A percentile compares a stretch with the other conserved stretches of the same genome.
Evolutionary conservation across 768 basidiomycete species (phyloP).

Genomic region (Lactarius sp.): DNA sequence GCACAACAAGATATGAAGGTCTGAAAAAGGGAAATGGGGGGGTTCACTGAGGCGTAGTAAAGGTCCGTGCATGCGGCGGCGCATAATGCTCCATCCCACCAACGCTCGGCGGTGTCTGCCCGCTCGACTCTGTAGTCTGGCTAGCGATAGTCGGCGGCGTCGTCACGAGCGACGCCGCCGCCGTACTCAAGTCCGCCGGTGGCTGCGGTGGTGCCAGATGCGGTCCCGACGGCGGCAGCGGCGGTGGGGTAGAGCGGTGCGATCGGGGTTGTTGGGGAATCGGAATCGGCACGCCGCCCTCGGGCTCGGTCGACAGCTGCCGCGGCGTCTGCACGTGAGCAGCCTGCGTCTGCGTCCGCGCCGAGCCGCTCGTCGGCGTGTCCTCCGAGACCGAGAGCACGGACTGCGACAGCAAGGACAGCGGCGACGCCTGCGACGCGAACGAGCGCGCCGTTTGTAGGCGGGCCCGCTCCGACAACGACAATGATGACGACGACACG

Average conservation of each 20-base stretch:
- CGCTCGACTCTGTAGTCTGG: constrained; percentile 50
- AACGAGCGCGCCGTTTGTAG: constrained; percentile 5
- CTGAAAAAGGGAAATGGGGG: neutral
- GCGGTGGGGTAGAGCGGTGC: neutral
- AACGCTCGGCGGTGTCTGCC: constrained; percentile 46
- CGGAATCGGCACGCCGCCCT: constrained; percentile 1
- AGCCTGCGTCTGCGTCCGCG: constrained; percentile 27
- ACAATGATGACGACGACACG: constrained; percentile 12
- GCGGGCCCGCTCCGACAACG: constrained; percentile 20
- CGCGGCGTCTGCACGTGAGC: constrained; percentile 24
- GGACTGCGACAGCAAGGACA: constrained; percentile 25
- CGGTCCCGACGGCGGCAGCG: neutral
- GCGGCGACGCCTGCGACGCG: constrained; percentile 23
- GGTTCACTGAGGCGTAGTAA: constrained; percentile 5
- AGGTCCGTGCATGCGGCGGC: constrained; percentile 7
- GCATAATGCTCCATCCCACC: constrained; percentile 37
- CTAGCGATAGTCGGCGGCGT: constrained; percentile 51
- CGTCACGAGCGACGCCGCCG: constrained; percentile 64
- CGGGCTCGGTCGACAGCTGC: neutral
- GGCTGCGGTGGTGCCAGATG: no score
- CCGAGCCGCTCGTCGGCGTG: constrained; percentile 7
- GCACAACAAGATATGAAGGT: neutral
- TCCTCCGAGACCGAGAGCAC: constrained; percentile 25
- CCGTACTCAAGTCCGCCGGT: constrained; percentile 55
- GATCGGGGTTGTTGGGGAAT: neutral